Conservation (phyloP, 768 basidiomycete species). For the Cantharellus cinnabarinus region DNA sequence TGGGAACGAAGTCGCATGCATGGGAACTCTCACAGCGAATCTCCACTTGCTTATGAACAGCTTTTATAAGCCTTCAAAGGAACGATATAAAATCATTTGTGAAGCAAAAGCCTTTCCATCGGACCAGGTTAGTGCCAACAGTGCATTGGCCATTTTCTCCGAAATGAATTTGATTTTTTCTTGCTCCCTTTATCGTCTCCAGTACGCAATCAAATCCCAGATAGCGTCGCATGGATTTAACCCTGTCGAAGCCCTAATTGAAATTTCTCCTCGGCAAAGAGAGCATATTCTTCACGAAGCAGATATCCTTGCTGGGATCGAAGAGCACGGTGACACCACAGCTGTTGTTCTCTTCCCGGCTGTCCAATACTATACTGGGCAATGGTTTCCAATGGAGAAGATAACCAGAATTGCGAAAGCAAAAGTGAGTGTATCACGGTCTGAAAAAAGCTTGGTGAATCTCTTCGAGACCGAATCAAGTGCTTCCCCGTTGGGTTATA, state of each 20-base stretch:
- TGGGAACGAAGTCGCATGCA: constrained; percentile 70
- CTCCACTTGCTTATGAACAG: constrained; percentile 86
- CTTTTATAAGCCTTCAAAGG: constrained; percentile 77
- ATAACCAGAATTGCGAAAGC: constrained; percentile 73
- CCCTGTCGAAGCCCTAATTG: constrained; percentile 52
- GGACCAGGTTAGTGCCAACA: constrained; percentile 49
- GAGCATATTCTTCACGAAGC: constrained; percentile 74
- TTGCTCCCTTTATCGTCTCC: constrained; percentile 2
- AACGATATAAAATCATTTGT: constrained; percentile 83
- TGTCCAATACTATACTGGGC: constrained; percentile 94
- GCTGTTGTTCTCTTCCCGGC: constrained; percentile 86
- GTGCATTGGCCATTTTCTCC: not conserved
- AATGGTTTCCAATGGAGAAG: constrained; percentile 71
- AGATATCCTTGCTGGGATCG: constrained; percentile 65
- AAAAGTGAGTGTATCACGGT: constrained; percentile 28
- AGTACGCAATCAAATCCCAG: constrained; percentile 98
- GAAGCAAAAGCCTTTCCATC: constrained; percentile 91
- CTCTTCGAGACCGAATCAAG: too few species aligned
- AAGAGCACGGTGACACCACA: constrained; percentile 51
- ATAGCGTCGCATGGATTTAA: constrained; percentile 56
- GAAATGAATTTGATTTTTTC: not conserved
- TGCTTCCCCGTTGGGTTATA: not conserved
- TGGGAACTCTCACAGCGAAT: constrained; percentile 88
- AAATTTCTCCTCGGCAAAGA: constrained; percentile 57
- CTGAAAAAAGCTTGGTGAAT: constrained; percentile 1